Evolutionary conservation across 108 stramenopile genomes (phyloP), one percentile per base, ranked within the genome.

Genomic region (Discostella stelligeroides): DNA sequence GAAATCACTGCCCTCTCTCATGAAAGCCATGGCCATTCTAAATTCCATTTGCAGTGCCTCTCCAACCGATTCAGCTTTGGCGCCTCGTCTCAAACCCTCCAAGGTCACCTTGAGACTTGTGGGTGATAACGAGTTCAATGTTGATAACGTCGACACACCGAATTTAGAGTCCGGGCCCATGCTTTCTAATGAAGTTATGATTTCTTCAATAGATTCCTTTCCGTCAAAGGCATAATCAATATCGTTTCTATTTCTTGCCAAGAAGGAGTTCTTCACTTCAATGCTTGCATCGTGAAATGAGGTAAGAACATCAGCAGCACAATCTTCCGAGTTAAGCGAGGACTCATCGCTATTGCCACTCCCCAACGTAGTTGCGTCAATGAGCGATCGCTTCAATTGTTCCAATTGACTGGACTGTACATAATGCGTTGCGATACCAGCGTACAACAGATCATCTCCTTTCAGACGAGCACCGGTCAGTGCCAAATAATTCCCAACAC

Each of bases 371-470:
- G 82, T 68, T 18, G 84, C 75, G 42, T 79, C 75, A 14, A 83
- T 67, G 28, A 96, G 53, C 0, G 85, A 85, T 13, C 40, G 29
- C 41, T 82, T 72, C 53, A 96, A 63, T 21, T 87, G 85, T 6
- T 70, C 75, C 59, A 93, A 61, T 18, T 66, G 28, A 11, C 92
- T 77, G 23, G 90, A 89, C 8, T 89, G 82, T 15, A 98, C 82
- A 66, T 90, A 96, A 77, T 99, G 98, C 6, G 98, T 99, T 1
- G 98, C 97, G 37, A 99, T 77, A 9, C 97, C 97, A 6, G 92
- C 75, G 66, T 90, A 86, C 1, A 99, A 28, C 50, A 97, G 74
- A 80, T 98, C 98, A 3, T 72, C 63, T 1, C 90, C 90, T 37
- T 66, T 67, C 50, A 98, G 66, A 40, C 95, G 90, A 15, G 80